Conservation (phyloP, 306 rosid species). For the Sesbania bispinosa region DNA sequence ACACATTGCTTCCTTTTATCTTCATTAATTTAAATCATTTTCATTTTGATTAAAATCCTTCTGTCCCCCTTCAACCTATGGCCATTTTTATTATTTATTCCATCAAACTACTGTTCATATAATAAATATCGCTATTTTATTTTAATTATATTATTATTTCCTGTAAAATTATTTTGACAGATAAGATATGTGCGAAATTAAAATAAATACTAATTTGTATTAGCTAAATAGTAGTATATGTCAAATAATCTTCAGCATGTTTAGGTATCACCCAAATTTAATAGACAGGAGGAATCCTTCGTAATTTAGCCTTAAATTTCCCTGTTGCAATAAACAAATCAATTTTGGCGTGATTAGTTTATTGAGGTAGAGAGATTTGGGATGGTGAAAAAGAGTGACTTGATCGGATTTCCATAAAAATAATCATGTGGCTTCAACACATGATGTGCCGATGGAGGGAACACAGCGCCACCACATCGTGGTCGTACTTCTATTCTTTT, state of each 20-base stretch:
- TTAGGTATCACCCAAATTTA: too few relatives aligned
- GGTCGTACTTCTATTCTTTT: constrained; percentile 35
- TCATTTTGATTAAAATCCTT: neutral
- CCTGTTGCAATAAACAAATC: neutral
- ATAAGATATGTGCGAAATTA: neutral
- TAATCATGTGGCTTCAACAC: constrained; percentile 38
- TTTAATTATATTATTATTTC: too few relatives aligned
- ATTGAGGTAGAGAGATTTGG: constrained; percentile 46
- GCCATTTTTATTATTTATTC: neutral
- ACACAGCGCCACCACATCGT: constrained; percentile 75
- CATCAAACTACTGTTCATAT: neutral
- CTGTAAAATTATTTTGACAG: neutral
- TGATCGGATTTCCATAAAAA: constrained; percentile 36
- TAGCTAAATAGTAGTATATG: too few relatives aligned
- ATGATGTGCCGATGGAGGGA: constrained; percentile 39
- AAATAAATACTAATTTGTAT: neutral
- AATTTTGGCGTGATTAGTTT: neutral
- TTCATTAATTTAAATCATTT: constrained; percentile 10
- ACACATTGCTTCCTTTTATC: constrained; percentile 42
- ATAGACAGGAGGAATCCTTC: too few relatives aligned
- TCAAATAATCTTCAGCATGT: too few relatives aligned
- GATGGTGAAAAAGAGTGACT: constrained; percentile 53
- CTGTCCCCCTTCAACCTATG: neutral
- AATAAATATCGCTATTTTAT: too few relatives aligned
- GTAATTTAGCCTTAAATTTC: too few relatives aligned